Conservation (phyloP, 2,329 filamentous ascomycete genomes). For the Lachnellula hyalina region DNA sequence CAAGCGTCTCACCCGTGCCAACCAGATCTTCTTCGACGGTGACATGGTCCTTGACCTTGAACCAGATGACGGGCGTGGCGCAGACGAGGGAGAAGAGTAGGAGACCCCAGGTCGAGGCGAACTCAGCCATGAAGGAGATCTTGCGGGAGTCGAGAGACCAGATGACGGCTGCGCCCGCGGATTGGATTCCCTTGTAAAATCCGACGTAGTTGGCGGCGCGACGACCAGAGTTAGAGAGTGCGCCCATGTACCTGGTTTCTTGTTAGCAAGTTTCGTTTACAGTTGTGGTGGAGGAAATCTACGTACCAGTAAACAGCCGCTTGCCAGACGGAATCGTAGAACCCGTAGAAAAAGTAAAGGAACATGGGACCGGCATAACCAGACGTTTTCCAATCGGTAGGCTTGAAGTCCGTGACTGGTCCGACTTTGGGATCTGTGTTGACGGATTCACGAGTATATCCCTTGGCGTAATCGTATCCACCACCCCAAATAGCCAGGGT, state of each 20-base stretch:
- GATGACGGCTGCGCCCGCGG: slow-evolving; percentile 74
- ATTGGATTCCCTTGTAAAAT: slow-evolving; percentile 87
- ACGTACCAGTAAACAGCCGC: slow-evolving; percentile 79
- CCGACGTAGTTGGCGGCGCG: slow-evolving; percentile 89
- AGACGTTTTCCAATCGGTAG: slow-evolving; percentile 58
- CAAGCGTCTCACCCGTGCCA: slow-evolving; percentile 77
- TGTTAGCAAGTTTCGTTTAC: slow-evolving; percentile 2
- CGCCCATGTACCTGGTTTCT: slow-evolving; percentile 74
- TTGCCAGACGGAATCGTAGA: slow-evolving; percentile 88
- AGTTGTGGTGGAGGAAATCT: slow-evolving; percentile 4
- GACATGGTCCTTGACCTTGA: slow-evolving; percentile 79
- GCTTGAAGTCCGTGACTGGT: slow-evolving; percentile 9
- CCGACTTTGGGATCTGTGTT: neutral
- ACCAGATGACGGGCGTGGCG: slow-evolving; percentile 72
- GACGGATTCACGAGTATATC: slow-evolving; percentile 43
- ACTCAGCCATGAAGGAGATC: slow-evolving; percentile 64
- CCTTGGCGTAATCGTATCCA: slow-evolving; percentile 72
- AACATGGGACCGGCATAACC: slow-evolving; percentile 78
- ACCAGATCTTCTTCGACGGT: slow-evolving; percentile 74
- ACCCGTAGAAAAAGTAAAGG: slow-evolving; percentile 84
- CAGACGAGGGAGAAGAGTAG: slow-evolving; percentile 68
- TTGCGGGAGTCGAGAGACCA: slow-evolving; percentile 63
- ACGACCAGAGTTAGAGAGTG: slow-evolving; percentile 86
- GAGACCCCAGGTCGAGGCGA: slow-evolving; percentile 71
- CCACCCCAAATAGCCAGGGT: slow-evolving; percentile 80